Evolutionary conservation across 2,329 filamentous ascomycete genomes (phyloP), one percentile per base, ranked within the genome.

Genomic region (Onygenales sp.): DNA sequence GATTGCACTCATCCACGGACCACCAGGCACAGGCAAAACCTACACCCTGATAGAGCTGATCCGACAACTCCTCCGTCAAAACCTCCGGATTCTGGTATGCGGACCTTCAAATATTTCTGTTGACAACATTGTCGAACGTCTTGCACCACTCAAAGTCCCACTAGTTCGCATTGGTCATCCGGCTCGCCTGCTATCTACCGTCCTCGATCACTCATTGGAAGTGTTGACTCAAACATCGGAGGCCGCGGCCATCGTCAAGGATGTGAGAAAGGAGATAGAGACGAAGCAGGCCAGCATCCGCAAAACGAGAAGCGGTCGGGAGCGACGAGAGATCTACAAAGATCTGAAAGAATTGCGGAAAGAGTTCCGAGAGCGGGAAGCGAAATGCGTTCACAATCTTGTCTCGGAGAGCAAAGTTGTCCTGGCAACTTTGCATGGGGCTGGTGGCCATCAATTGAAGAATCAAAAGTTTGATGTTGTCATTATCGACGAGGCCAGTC

Each of bases 21-120:
- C 93, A 0, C 93, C 93, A 0, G 93, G 93, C 1, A 98, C 93
- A 0, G 93, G 93, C 48, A 98, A 98, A 70, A 98, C 93, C 0
- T 92, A 97, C 66, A 97, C 93, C 0, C 74, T 98, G 40, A 92
- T 98, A 55, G 93, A 98, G 69, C 77, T 98, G 10, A 95, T 98
- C 56, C 77, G 94, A n/a, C 93, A 98, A 65, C 75, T 97, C 61
- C 76, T 94, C 52, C 85, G 84, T 64, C 81, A 82, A 27, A 80
- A 83, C 36, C 78, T 85, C 52, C 82, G 90, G 1, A 77, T 97
- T 9, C 77, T 97, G 1, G 92, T 97, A n/a, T 97, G 93, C 63
- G 93, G 92, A 0, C 93, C 93, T 0, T 95, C 89, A 33, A 98
- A 98, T 67, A 91, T 98, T 61, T 93, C 89, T 0, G 93, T 98